These are phyloP conservation scores for Nemania sp. DNA, from an alignment of 2,329 filamentous ascomycete species.

Conservation along the genomic window DNA sequence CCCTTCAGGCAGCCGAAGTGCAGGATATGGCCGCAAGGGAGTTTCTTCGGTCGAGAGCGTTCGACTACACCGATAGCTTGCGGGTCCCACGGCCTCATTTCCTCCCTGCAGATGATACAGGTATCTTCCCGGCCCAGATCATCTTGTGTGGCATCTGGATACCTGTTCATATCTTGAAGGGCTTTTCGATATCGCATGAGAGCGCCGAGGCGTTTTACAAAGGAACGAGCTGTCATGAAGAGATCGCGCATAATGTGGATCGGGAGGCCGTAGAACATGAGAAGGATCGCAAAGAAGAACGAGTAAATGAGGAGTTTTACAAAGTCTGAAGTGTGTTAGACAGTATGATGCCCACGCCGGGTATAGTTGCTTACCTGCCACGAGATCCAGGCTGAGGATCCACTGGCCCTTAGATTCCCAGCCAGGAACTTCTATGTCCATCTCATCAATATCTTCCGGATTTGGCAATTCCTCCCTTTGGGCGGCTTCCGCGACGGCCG, in stretches of 20 bases:
- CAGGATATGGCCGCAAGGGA: constrained; percentile 93
- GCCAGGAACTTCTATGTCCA: constrained; percentile 91
- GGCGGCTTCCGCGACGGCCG: constrained; percentile 52
- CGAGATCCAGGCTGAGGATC: constrained; percentile 83
- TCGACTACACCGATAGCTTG: constrained; percentile 73
- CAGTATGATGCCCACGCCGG: not conserved
- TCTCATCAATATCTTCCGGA: constrained; percentile 82
- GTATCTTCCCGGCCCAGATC: constrained; percentile 87
- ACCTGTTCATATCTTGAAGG: constrained; percentile 91
- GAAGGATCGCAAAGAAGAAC: constrained; percentile 89
- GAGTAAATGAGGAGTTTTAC: constrained; percentile 88
- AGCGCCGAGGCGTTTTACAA: constrained; percentile 85
- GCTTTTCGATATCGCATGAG: constrained; percentile 89
- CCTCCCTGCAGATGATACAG: constrained; percentile 96
- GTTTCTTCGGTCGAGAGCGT: constrained; percentile 85
- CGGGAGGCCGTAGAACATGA: constrained; percentile 91
- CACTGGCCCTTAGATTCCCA: constrained; percentile 97
- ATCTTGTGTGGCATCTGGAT: constrained; percentile 85
- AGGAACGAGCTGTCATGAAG: constrained; percentile 90
- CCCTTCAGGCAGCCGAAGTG: constrained; percentile 94
- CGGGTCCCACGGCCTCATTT: constrained; percentile 81
- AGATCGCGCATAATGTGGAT: constrained; percentile 97
- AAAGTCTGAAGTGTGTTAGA: constrained; percentile 64
- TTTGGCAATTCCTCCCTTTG: constrained; percentile 57
- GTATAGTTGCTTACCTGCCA: constrained; percentile 64